phyloP scores from a whole-genome alignment of 257 asterid genomes.

The Solanum piurae region DNA sequence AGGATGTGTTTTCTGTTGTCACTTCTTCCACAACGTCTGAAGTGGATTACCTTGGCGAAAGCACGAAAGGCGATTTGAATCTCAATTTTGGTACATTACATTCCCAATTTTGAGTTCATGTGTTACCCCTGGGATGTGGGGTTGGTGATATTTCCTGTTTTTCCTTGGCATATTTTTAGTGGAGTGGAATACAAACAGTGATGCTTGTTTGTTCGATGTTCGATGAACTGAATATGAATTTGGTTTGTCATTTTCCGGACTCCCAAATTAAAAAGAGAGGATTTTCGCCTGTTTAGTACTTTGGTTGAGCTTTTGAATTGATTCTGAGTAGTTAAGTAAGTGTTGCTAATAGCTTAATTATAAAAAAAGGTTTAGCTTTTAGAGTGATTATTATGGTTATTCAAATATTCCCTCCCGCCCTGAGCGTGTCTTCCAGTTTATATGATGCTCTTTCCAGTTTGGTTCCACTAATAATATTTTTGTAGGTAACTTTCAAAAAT shows the following conservation, averaged over 20 bases:
- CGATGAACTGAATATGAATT: not conserved
- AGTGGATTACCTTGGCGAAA: constrained; percentile 77
- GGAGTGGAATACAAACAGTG: not conserved
- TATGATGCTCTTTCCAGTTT: not conserved
- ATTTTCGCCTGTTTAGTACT: not conserved
- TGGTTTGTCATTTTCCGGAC: not conserved
- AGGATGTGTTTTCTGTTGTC: constrained; percentile 34
- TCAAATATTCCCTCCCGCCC: not conserved
- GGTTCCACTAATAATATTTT: not conserved
- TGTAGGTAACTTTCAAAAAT: not conserved
- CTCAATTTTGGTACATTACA: constrained; percentile 23
- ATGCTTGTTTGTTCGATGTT: not conserved
- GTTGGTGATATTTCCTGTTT: not conserved
- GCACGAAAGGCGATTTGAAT: constrained; percentile 68
- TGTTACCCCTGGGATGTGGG: not conserved
- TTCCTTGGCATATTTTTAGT: not conserved
- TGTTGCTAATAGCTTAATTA: not conserved
- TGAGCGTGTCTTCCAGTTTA: not conserved
- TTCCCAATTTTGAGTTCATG: not conserved
- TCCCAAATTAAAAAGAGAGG: not conserved
- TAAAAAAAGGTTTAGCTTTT: not conserved
- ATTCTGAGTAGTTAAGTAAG: not conserved
- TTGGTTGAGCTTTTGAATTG: not conserved
- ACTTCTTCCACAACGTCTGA: constrained; percentile 34
- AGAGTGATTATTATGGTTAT: not conserved